Evolutionary conservation across 2,329 filamentous ascomycete genomes (phyloP), one percentile per base, ranked within the genome.

Genomic region (Penicillium verrucosum): DNA sequence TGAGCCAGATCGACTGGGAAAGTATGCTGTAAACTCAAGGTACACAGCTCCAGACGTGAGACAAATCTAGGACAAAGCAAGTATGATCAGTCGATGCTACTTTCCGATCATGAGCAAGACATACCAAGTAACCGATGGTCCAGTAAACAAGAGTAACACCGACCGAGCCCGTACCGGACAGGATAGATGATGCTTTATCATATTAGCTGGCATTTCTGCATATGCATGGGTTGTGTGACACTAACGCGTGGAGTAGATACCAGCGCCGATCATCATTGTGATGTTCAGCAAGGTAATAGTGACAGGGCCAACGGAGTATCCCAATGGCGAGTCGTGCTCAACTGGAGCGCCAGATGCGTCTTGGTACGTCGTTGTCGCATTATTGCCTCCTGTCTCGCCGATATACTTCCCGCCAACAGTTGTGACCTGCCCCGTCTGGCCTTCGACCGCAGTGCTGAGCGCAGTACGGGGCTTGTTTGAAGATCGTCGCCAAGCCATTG

Each of bases 1-100:
- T 0, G 81, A 80, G 0, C 86, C 86, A 2, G 82, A 86, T 10
- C 86, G 81, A 64, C 82, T 87, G 0, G 86, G 85, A 56, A 88
- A 89, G 60, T 85, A 88, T 2, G 82, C 78, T 0, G 85, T 80
- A n/a, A 83, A 81, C 65, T 89, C 86, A 5, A 88, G 80, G 56
- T 88, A 88, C 0, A 86, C 81, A 0, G 77, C 74, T 12, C 53
- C 53, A 12, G 44, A 51, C 4, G 53, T 40, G 32, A 56, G 46
- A 34, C 53, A 56, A 11, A 56, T 25, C 53, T 56, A 41, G 10
- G 16, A 21, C 8, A 8, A 14, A 51, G 16, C 3, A 25, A n/a
- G 10, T 1, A 38, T 16, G 8, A 29, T 45, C 4, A 52, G 23
- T 29, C 8, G 5, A 30, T 27, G 32, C 2, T 21, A 2, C 12